Base-by-base conservation (phyloP, 495 filamentous ascomycete species). In the Hypoxylon cercidicola region DNA sequence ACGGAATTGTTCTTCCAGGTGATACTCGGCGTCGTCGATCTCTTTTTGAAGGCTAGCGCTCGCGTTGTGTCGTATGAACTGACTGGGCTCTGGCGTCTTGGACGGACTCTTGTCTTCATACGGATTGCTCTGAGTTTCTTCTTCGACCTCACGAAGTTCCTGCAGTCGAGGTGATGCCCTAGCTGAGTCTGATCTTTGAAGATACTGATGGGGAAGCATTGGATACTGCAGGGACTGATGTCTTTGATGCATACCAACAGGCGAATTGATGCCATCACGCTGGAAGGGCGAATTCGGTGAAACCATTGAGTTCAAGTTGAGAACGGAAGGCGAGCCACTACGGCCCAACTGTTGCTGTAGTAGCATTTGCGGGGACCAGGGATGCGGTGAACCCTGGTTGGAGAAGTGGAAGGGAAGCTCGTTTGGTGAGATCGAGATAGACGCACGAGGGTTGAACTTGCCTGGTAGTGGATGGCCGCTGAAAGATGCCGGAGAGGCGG, bases 11-110 rank as follows among this genome's bases (percentile, higher is more conserved):
- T 89, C 83, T 66, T 92, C 90, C 55, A 93, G 72, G 56, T 93
- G 90, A 67, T 95, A 92, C 57, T 96, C 89, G n/a, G 87, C 86
- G 70, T 92, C 88, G 48, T 96, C 90, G 43, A 96, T 86, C 62
- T 96, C 93, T 69, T 89, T 87, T 74, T 97, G 92, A 23, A 97
- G 80, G 30, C 85, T 90, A 35, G 79, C 73, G 58, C 66, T 70
- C 43, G 75, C 76, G 28, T 79, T 84, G 65, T 75, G 81, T 30
- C 64, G 72, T 28, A 75, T 60, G 41, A 78, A 78, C 16, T 68
- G 61, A 15, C 39, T 59, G 0, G 80, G 78, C 60, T 84, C 81
- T 2, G 81, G 80, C 1, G 77, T 79, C 61, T 82, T 79, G 3
- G 80, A 77, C 1, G 78, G 77, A 23, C 74, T 82, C 66, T 84